Evolutionary conservation across 805 yeast genomes (phyloP).

Genomic region (Candida palmyrensis): DNA sequence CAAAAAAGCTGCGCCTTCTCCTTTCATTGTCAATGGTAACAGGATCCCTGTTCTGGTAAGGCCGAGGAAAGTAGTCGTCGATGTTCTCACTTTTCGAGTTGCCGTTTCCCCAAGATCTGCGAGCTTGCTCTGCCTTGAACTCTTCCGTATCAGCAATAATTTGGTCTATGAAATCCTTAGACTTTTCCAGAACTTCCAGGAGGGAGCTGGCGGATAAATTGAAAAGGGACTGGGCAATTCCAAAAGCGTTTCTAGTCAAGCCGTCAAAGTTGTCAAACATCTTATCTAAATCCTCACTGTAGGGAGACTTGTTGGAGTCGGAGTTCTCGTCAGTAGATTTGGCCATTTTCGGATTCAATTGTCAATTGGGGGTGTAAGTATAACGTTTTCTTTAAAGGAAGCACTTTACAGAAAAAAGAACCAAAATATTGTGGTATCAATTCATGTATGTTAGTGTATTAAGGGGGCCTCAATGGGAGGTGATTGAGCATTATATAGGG

Average conservation of each 20-base stretch:
- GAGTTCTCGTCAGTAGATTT: too few species aligned
- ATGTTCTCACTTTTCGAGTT: conserved; percentile 1
- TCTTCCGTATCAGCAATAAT: neutral
- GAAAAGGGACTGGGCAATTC: conserved; percentile 6
- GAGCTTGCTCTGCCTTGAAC: too few species aligned
- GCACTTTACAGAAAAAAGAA: too few species aligned
- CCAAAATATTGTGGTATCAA: too few species aligned
- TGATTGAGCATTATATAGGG: too few species aligned
- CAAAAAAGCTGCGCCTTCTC: conserved; percentile 4
- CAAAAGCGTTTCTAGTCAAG: neutral
- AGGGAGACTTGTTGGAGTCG: too few species aligned
- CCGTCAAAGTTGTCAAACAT: conserved; percentile 3
- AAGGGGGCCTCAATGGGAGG: too few species aligned
- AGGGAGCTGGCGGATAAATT: conserved; percentile 2
- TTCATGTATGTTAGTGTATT: too few species aligned
- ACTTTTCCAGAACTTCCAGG: conserved; percentile 1
- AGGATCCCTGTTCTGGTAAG: conserved; percentile 14
- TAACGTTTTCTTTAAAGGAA: too few species aligned
- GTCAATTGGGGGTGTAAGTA: too few species aligned
- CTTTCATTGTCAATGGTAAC: conserved; percentile 1
- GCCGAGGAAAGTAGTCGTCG: conserved; percentile 15
- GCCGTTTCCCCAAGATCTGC: conserved; percentile 1
- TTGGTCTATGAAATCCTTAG: neutral
- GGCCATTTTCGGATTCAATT: too few species aligned
- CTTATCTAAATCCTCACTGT: conserved; percentile 28